Evolutionary conservation across 768 basidiomycete genomes (phyloP).

Genomic region (Rhodosporidiobolus odoratus): DNA sequence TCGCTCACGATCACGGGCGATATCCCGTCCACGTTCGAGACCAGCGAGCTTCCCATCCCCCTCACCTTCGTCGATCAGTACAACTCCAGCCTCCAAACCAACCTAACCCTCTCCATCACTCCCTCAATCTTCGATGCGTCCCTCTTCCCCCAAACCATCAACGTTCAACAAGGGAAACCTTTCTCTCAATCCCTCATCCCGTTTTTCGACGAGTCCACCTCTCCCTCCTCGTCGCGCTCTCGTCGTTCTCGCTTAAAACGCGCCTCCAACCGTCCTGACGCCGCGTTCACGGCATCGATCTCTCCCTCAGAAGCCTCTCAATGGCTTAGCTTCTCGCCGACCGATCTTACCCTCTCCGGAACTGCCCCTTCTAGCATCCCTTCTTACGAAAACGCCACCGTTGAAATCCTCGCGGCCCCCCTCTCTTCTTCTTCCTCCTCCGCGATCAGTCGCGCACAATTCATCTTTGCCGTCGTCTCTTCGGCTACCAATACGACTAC

Average conservation of each 20-base stretch:
- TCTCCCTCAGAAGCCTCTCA: constrained; percentile 18
- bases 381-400: constrained; percentile 19
- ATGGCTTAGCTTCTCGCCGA: constrained; percentile 38
- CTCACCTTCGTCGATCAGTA: constrained; percentile 60
- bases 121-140: constrained; percentile 63
- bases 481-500: constrained; percentile 5
- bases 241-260: constrained; percentile 7
- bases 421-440: constrained; percentile 9
- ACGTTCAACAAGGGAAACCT: constrained; percentile 28
- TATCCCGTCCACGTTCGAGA: constrained; percentile 53
- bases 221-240: neutral
- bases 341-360: constrained; percentile 31
- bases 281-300: constrained; percentile 31
- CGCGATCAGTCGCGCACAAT: constrained; percentile 17
- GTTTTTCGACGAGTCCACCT: constrained; percentile 12
- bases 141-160: constrained; percentile 26
- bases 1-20: constrained; percentile 62
- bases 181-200: constrained; percentile 36
- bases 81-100: constrained; percentile 61
- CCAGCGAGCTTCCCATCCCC: constrained; percentile 52
- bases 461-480: constrained; percentile 30
- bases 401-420: constrained; percentile 29
- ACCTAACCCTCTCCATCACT: constrained; percentile 61
- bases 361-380: constrained; percentile 27
- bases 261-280: neutral